Percentiles rank a stretch among this genome's conserved stretches.
These are phyloP conservation scores for Exserohilum rostratum DNA, from an alignment of 2,329 filamentous ascomycete species.

Conservation along the genomic window DNA sequence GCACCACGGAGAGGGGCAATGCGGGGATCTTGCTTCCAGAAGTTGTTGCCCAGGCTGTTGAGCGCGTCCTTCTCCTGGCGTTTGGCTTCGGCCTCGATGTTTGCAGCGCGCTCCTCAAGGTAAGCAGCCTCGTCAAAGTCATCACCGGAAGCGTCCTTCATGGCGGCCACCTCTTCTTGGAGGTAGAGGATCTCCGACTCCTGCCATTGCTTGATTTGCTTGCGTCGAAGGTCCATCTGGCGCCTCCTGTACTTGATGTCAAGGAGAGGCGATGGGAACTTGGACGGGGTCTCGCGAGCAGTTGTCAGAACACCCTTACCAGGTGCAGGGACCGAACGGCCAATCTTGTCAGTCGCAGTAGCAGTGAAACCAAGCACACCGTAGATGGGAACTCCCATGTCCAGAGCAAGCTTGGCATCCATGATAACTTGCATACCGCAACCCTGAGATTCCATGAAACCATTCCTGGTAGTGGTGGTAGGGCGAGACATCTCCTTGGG, in stretches of 20 bases:
- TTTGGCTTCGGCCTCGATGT: slow-evolving; percentile 85
- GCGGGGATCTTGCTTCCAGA: slow-evolving; percentile 94
- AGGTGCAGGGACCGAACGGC: slow-evolving; percentile 93
- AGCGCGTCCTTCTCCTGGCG: slow-evolving; percentile 94
- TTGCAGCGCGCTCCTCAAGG: slow-evolving; percentile 78
- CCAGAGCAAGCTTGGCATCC: slow-evolving; percentile 92
- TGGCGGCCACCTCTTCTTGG: slow-evolving; percentile 88
- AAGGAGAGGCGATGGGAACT: slow-evolving; percentile 92
- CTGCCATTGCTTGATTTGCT: slow-evolving; percentile 95
- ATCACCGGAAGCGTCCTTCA: slow-evolving; percentile 71
- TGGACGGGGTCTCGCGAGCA: slow-evolving; percentile 86
- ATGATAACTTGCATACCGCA: slow-evolving; percentile 99
- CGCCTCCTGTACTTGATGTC: slow-evolving; percentile 97
- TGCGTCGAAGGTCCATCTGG: slow-evolving; percentile 91
- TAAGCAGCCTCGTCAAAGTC: slow-evolving; percentile 84
- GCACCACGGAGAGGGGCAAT: slow-evolving; percentile 96
- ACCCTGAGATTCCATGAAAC: slow-evolving; percentile 99
- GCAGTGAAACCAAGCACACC: slow-evolving; percentile 91
- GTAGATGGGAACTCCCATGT: slow-evolving; percentile 98
- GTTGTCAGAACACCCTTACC: slow-evolving; percentile 96
- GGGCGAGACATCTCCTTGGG: slow-evolving; percentile 98
- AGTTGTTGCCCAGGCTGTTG: slow-evolving; percentile 93
- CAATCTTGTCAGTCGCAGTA: slow-evolving; percentile 98
- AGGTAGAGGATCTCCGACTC: slow-evolving; percentile 93
- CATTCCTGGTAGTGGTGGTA: slow-evolving; percentile 93